phyloP scores from a whole-genome alignment of 441 rosid genomes.

The California macrophylla region DNA sequence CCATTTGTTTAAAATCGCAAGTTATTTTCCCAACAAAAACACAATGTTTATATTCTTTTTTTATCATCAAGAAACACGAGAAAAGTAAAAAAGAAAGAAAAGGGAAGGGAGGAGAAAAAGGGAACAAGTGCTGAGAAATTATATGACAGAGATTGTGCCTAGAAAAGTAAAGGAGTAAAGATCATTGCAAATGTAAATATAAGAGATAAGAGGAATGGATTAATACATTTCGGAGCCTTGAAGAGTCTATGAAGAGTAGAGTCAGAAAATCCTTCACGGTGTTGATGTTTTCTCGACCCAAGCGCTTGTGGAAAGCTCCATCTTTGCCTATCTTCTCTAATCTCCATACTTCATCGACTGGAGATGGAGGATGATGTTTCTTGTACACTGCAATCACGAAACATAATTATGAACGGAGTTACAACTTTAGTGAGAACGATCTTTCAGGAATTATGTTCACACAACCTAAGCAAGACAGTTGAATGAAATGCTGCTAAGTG shows the following conservation, averaged over 20 bases:
- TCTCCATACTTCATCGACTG: slow-evolving; percentile 86
- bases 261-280: slow-evolving; percentile 82
- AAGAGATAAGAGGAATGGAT: slow-evolving; percentile 11
- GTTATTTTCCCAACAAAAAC: too few species aligned
- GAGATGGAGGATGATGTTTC: slow-evolving; percentile 88
- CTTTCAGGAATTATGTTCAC: too few species aligned
- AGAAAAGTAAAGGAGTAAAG: neutral
- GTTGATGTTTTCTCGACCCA: slow-evolving; percentile 49
- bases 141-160: too few species aligned
- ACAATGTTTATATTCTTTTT: too few species aligned
- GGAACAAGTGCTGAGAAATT: neutral
- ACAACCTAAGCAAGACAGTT: too few species aligned
- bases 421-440: too few species aligned
- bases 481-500: too few species aligned
- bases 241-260: slow-evolving; percentile 45
- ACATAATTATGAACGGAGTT: neutral
- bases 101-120: neutral
- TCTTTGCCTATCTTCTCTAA: slow-evolving; percentile 96
- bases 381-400: slow-evolving; percentile 57
- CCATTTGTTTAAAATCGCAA: too few species aligned
- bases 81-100: too few species aligned
- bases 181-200: neutral
- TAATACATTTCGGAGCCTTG: slow-evolving; percentile 71
- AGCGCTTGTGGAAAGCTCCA: slow-evolving; percentile 90
- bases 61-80: too few species aligned